Evolutionary conservation across 352 stramenopile genomes (phyloP).

Genomic region (Globisporangium cederbergense): DNA sequence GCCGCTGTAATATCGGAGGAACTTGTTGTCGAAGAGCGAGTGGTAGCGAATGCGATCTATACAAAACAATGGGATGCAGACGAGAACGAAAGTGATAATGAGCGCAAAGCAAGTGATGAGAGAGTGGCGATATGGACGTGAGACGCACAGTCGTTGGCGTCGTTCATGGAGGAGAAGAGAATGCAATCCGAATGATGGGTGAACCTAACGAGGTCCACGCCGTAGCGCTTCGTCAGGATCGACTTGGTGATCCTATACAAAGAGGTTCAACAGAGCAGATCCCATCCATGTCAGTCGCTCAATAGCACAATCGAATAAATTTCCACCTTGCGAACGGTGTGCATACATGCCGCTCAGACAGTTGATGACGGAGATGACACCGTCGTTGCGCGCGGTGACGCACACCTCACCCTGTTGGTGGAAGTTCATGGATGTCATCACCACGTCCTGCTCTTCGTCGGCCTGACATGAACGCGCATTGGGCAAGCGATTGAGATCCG

Average conservation of each 20-base stretch:
- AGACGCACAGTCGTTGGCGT: slow-evolving; percentile 60
- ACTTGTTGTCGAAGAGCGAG: slow-evolving; percentile 88
- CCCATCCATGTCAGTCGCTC: not conserved
- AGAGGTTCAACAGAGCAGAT: not conserved
- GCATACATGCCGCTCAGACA: slow-evolving; percentile 78
- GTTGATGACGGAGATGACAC: slow-evolving; percentile 79
- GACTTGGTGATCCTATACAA: slow-evolving; percentile 70
- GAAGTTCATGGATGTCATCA: slow-evolving; percentile 69
- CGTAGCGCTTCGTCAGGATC: slow-evolving; percentile 83
- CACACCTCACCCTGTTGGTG: slow-evolving; percentile 77
- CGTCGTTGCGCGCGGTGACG: slow-evolving; percentile 73
- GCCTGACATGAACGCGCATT: slow-evolving; percentile 24
- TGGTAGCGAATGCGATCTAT: slow-evolving; percentile 84
- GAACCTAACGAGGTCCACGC: slow-evolving; percentile 72
- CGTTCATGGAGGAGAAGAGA: slow-evolving; percentile 81
- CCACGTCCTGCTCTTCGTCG: slow-evolving; percentile 59
- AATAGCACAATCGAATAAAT: not conserved
- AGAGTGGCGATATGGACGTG: not conserved
- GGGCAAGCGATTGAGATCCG: not conserved
- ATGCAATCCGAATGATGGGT: slow-evolving; percentile 84
- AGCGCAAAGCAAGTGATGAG: not conserved
- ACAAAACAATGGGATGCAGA: not conserved
- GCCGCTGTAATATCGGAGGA: slow-evolving; percentile 83
- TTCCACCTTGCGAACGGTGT: not conserved
- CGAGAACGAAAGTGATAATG: not conserved